A percentile compares a stretch with the other conserved stretches of the same genome.
These are phyloP conservation scores for Thraustochytrium striatum DNA, from an alignment of 352 stramenopile genomes.

Conservation along the genomic window DNA sequence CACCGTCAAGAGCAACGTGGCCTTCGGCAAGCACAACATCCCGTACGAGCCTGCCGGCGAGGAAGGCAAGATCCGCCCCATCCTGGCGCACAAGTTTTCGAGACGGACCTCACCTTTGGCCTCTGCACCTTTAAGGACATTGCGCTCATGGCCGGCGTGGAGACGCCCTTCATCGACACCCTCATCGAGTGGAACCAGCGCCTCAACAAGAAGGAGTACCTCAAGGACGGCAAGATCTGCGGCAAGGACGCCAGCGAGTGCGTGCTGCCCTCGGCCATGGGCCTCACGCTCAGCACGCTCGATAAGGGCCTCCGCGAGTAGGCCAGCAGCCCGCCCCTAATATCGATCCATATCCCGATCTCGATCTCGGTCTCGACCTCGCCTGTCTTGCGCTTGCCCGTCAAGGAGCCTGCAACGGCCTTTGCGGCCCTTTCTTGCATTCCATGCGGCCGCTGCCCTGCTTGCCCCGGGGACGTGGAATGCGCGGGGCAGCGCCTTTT, in stretches of 20 bases:
- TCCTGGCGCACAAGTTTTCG: conserved; percentile 49
- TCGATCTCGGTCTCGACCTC: too few relatives aligned
- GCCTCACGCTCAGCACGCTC: conserved; percentile 10
- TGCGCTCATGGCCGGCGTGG: conserved; percentile 37
- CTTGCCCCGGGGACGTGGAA: too few relatives aligned
- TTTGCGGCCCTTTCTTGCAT: too few relatives aligned
- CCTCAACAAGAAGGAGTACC: conserved; percentile 47
- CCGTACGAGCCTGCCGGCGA: conserved; percentile 36
- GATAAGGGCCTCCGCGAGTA: conserved; percentile 36
- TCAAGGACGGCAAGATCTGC: conserved; percentile 37
- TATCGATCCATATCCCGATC: too few relatives aligned
- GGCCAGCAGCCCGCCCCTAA: too few relatives aligned
- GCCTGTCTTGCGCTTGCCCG: too few relatives aligned
- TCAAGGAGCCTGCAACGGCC: too few relatives aligned
- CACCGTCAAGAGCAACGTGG: conserved; percentile 26
- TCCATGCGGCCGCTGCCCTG: too few relatives aligned
- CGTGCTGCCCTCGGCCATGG: conserved; percentile 40
- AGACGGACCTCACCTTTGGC: conserved; percentile 44
- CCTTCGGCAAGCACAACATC: conserved; percentile 47
- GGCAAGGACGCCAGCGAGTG: conserved; percentile 46
- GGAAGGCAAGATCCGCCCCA: conserved; percentile 44
- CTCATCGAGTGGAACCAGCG: conserved; percentile 46
- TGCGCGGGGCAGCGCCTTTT: too few relatives aligned
- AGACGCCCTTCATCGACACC: conserved; percentile 34
- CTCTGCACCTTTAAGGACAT: conserved; percentile 49